Percentiles rank a stretch among this genome's conserved stretches.
Conservation (phyloP, 331 rosid genomes). For the Arachis monticola region DNA sequence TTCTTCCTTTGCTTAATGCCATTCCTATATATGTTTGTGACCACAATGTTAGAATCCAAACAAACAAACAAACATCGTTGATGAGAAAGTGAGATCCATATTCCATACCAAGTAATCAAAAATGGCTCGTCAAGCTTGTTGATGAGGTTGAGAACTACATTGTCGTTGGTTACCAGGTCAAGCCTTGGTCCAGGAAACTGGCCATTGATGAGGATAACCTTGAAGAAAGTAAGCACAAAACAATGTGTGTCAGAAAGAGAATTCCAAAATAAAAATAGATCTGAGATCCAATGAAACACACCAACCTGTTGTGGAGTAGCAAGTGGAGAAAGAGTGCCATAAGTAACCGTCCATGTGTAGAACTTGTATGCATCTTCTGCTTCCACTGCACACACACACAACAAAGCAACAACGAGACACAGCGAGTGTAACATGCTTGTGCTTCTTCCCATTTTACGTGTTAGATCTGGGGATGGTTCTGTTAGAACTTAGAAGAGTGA, state of each 20-base stretch:
- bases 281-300: constrained; percentile 40
- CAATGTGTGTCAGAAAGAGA: constrained; percentile 33
- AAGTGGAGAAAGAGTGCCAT: constrained; percentile 83
- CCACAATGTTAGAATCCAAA: constrained; percentile 10
- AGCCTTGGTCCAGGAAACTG: constrained; percentile 95
- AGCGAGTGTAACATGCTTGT: constrained; percentile 46
- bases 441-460: constrained; percentile 54
- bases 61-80: constrained; percentile 6
- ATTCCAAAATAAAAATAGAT: constrained; percentile 38
- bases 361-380: constrained; percentile 82
- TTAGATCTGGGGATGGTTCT: constrained; percentile 40
- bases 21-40: constrained; percentile 57
- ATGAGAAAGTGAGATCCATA: background rate
- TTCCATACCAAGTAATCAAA: constrained; percentile 81
- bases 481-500: constrained; percentile 18
- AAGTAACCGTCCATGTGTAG: constrained; percentile 90
- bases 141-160: constrained; percentile 83
- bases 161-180: constrained; percentile 88
- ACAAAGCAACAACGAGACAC: constrained; percentile 50
- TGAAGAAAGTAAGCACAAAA: constrained; percentile 35
- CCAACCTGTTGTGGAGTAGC: constrained; percentile 88
- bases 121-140: constrained; percentile 94
- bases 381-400: constrained; percentile 55
- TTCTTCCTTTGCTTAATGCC: constrained; percentile 97
- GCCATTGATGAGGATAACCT: constrained; percentile 94